Base-by-base conservation (phyloP, 2,329 filamentous ascomycete genomes). In the Lasiodiplodia gonubiensis region DNA sequence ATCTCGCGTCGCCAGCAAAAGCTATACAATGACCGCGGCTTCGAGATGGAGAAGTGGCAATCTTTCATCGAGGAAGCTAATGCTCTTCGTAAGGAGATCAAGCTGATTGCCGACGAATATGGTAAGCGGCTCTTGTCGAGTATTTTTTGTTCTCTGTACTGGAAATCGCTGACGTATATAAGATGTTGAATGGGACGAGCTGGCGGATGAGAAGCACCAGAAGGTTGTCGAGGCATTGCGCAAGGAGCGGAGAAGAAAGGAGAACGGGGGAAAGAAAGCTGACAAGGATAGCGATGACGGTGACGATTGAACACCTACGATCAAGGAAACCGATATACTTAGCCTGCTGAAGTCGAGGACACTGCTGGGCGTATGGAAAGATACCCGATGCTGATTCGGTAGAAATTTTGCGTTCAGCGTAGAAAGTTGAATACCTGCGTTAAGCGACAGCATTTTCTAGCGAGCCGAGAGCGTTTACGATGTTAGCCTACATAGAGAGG, bases 181-280 rank as follows among this genome's bases (percentile, higher is more conserved):
- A 46, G 93, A 96, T 72, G 92, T 94, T 8, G 92, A 94, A 63
- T 97, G 93, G 92, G 88, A 97, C 73, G 92, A 95, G 81, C 85
- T 84, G 69, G 82, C 82, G 70, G 92, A 96, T 71, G 87, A 94
- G 63, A 88, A 88, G 14, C 86, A 86, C n/a, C 87, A 90, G 70
- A 80, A 78, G 67, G 85, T 88, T 23, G 82, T 80, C 2, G 79
- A 86, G 69, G 85, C 83, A 7, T 73, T 88, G 69, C 82, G 81
- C 69, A 80, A 86, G 48, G 82, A 86, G 35, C 72, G 84, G 27
- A 69, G 74, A 70, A 78, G 73, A 70, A 74, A 75, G 70, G 75
- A 79, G 67, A 69, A 75, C 49, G 63, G 63, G 0, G 64, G 63
- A 2, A 67, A 68, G n/a, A 51, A 75, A n/a, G 49, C 49, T n/a